Base-by-base conservation (phyloP, 805 yeast species). In the Lipomyces chichibuensis region DNA sequence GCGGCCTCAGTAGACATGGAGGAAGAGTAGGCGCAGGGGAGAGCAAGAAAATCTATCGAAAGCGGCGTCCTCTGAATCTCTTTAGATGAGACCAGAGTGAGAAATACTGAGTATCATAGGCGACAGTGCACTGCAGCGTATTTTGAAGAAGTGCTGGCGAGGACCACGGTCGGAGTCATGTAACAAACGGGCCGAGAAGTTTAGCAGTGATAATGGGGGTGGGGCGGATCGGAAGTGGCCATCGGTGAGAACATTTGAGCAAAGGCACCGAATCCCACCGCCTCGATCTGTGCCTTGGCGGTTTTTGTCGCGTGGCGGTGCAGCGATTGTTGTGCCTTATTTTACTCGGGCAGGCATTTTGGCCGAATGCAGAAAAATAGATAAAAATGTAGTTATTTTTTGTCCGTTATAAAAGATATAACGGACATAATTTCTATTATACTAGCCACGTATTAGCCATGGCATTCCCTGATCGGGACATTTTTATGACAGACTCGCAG, bases 11-110 rank as follows among this genome's bases (percentile, higher is more conserved):
- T 32, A 11, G 59, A 35, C 59, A 23, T 23, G 25, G 37, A 55
- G 58, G 20, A 32, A 2, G 37, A 54, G n/a, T 49, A 52, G 46
- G 60, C 32, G 56, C 56, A 62, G 33, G 13, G 5, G 43, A 13
- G 17, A 37, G 43, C 43, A 37, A 37, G 43, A 37, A 37, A 37
- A 37, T 29, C 32, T 1, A 29, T 43, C n/a, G 25, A 43, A 43
- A 43, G 49, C 25, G 49, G 49, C 11, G 49, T 8, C 49, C 3
- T n/a, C n/a, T 11, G 5, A 43, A n/a, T 43, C 49, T 37, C 49
- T 17, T n/a, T n/a, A 43, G 20, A 23, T n/a, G 49, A 23, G 20
- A n/a, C 9, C 49, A 43, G 23, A n/a, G 49, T 2, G 20, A 17
- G 49, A n/a, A 5, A 11, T n/a, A 43, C 7, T 43, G 23, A 8